These are phyloP conservation scores for Teunomyces barrocoloradensis DNA, from an alignment of 805 yeast genomes.

Conservation along the genomic window DNA sequence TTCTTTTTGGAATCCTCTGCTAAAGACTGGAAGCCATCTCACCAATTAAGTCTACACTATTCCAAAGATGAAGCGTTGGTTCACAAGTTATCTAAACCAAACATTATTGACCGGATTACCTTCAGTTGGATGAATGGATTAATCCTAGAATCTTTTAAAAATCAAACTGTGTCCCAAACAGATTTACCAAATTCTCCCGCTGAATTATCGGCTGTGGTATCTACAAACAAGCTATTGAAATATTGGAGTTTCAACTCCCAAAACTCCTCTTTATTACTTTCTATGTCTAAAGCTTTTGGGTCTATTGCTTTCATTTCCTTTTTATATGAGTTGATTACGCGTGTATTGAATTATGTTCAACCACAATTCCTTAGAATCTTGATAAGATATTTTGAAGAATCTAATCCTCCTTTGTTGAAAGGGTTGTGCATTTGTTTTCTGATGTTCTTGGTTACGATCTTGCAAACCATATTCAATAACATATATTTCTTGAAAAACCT, in stretches of 20 bases:
- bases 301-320: constrained; percentile 19
- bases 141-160: constrained; percentile 36
- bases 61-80: constrained; percentile 3
- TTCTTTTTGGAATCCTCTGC: constrained; percentile 38
- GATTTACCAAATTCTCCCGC: constrained; percentile 31
- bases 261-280: constrained; percentile 12
- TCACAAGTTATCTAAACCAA: constrained; percentile 20
- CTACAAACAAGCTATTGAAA: constrained; percentile 15
- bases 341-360: constrained; percentile 55
- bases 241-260: constrained; percentile 14
- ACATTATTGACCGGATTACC: constrained; percentile 37
- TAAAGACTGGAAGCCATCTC: constrained; percentile 38
- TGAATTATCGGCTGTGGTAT: constrained; percentile 20
- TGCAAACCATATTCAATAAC: constrained; percentile 63
- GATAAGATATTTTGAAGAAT: constrained; percentile 59
- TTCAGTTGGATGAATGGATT: constrained; percentile 50
- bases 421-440: constrained; percentile 63
- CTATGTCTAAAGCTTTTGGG: constrained; percentile 28
- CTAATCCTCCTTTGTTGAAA: constrained; percentile 44
- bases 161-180: constrained; percentile 34
- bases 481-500: constrained; percentile 58
- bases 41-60: constrained; percentile 32
- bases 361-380: constrained; percentile 76
- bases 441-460: constrained; percentile 60
- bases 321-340: constrained; percentile 21